Conservation (phyloP, 2,329 filamentous ascomycete genomes). For the Aaosphaeria pasadenensis region DNA sequence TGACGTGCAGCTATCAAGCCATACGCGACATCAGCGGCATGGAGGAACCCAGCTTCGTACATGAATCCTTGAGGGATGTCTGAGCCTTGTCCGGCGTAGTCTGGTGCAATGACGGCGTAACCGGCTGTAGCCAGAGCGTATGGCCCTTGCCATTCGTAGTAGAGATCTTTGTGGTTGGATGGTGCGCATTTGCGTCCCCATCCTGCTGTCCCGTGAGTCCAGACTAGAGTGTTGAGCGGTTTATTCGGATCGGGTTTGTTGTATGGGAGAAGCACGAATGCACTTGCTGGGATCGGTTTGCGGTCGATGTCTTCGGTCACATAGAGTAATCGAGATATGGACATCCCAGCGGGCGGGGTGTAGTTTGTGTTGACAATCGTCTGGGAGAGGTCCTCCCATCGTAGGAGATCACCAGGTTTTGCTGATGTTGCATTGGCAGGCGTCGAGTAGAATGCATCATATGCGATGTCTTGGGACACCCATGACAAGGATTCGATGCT, state of each 20-base stretch:
- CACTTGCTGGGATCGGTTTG: slow-evolving; percentile 17
- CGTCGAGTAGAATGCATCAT: slow-evolving; percentile 13
- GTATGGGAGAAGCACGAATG: slow-evolving; percentile 17
- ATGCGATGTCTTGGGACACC: slow-evolving; percentile 7
- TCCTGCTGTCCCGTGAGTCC: slow-evolving; percentile 17
- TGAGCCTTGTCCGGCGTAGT: slow-evolving; percentile 13
- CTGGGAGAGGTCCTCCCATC: slow-evolving; percentile 14
- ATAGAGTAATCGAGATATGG: slow-evolving; percentile 16
- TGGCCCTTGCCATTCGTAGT: slow-evolving; percentile 18
- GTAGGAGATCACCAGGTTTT: slow-evolving; percentile 15
- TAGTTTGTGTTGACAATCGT: slow-evolving; percentile 12
- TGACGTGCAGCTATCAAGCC: slow-evolving; percentile 16
- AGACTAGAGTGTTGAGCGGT: slow-evolving; percentile 13
- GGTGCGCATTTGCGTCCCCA: slow-evolving; percentile 10
- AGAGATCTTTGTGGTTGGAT: slow-evolving; percentile 12
- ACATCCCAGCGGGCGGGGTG: slow-evolving; percentile 13
- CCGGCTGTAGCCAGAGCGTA: slow-evolving; percentile 13
- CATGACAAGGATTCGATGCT: neutral
- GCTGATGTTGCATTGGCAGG: slow-evolving; percentile 10
- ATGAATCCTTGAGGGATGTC: slow-evolving; percentile 19
- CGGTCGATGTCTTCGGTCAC: slow-evolving; percentile 19
- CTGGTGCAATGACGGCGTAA: slow-evolving; percentile 13
- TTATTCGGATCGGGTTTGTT: slow-evolving; percentile 9
- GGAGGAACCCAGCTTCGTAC: slow-evolving; percentile 18
- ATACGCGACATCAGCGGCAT: slow-evolving; percentile 18